Base-by-base conservation (phyloP, 164 flowering plant genomes). In the Sextonia rubra region DNA sequence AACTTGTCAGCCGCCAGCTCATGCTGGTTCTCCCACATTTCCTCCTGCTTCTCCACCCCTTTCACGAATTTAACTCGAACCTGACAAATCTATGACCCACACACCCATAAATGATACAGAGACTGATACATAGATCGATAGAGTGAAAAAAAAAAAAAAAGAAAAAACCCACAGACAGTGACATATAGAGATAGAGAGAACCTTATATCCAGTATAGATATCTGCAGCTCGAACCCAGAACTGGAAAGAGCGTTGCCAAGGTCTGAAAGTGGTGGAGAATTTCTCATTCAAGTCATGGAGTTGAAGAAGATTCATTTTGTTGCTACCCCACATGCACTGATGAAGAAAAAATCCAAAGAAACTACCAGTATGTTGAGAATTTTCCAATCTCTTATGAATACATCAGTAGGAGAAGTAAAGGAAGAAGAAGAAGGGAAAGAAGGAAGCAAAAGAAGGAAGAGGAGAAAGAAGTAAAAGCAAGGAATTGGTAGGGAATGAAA, bases 11-110 rank as follows among this genome's bases (percentile, higher is more conserved):
- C 98, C 2, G 98, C 99, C 77, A 86, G 15, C 73, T 95, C 94
- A 69, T 95, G 99, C 71, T 95, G 99, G 69, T 80, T 86, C 71
- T 92, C 99, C 99, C 99, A 95, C 97, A 92, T 87, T 78, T 75
- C 89, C 74, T 95, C 97, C 78, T 84, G 89, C 81, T 85, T 91
- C 78, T 84, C 75, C 73, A 11, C 87, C 82, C 90, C 91, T 81
- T 88, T 95, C 81, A 84, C 97, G 27, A 95, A 86, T 66, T 82
- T 85, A 76, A 86, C 90, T 61, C 84, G 76, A 12, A 88, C 62
- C 76, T 95, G 99, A 80, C 90, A 91, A 81, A 84, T 87, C 99
- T 94, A 52, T 5, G 14, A 52, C n/a, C 3, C 58, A 69, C 60
- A 73, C 74, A 70, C 20, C 71, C 72, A 64, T 22, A 27, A 65